phyloP scores from a whole-genome alignment of 1,284 basidiomycete species.

The Laetiporus sulphureus region DNA sequence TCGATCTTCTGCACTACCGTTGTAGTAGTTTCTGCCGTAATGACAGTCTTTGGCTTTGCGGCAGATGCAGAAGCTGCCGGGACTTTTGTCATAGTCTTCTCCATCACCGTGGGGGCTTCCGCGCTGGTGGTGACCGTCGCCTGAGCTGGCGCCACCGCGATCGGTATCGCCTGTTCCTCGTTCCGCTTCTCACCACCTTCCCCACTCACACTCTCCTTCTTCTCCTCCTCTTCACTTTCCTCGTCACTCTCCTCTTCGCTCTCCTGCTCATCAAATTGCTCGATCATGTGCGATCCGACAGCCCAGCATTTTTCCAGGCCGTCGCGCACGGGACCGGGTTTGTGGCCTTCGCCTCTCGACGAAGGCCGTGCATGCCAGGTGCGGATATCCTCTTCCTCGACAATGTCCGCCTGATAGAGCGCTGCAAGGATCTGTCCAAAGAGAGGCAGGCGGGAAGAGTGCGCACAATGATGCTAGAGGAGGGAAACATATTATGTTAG shows the following conservation, averaged over 20 bases:
- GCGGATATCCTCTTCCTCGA: constrained; percentile 76
- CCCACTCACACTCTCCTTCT: constrained; percentile 23
- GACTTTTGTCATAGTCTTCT: neutral
- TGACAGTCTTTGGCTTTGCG: neutral
- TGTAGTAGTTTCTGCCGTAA: neutral
- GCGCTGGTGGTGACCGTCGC: neutral
- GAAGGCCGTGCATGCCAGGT: constrained; percentile 53
- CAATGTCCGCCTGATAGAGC: constrained; percentile 70
- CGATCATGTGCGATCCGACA: constrained; percentile 67
- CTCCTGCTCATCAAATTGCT: constrained; percentile 72
- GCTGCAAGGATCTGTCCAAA: constrained; percentile 74
- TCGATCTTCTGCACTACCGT: neutral
- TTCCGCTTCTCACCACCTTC: constrained; percentile 20
- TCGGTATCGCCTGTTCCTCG: constrained; percentile 1
- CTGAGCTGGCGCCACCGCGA: constrained; percentile 9
- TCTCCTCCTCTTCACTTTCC: constrained; percentile 16
- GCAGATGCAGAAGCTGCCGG: neutral
- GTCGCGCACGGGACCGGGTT: constrained; percentile 35
- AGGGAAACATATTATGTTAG: constrained; percentile 29
- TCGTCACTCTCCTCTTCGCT: constrained; percentile 41
- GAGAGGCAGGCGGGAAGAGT: constrained; percentile 50
- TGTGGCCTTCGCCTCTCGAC: constrained; percentile 42
- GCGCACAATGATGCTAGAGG: constrained; percentile 42
- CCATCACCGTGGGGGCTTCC: neutral
- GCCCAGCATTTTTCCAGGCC: constrained; percentile 64